Percentiles rank a stretch among this genome's conserved stretches.
Conservation (phyloP, 257 asterid genomes). For the Gentiana dahurica region DNA sequence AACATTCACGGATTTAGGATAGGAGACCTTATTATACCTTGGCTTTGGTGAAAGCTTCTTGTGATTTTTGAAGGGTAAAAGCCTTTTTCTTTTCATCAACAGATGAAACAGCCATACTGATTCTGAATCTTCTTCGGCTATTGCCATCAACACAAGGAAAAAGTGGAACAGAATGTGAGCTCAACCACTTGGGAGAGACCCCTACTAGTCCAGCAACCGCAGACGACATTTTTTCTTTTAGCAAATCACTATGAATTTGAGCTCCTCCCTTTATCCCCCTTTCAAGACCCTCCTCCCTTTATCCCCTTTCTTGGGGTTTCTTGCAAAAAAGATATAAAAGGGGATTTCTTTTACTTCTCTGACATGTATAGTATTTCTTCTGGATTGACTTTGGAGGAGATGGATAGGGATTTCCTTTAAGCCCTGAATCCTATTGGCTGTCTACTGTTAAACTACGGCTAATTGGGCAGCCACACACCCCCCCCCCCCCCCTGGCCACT, state of each 20-base stretch:
- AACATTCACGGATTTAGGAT: background rate
- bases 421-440: too few relatives aligned
- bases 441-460: too few relatives aligned
- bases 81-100: slow-evolving; percentile 69
- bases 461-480: too few relatives aligned
- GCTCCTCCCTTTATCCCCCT: too few relatives aligned
- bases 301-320: too few relatives aligned
- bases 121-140: slow-evolving; percentile 8
- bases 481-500: too few relatives aligned
- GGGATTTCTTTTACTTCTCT: too few relatives aligned
- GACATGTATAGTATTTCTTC: too few relatives aligned
- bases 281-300: too few relatives aligned
- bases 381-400: too few relatives aligned
- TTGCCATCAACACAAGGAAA: slow-evolving; percentile 20
- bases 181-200: slow-evolving; percentile 9
- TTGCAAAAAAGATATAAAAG: too few relatives aligned
- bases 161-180: background rate
- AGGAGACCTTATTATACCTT: slow-evolving; percentile 35
- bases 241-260: background rate
- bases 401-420: too few relatives aligned
- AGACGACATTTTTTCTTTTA: slow-evolving; percentile 5
- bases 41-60: slow-evolving; percentile 89
- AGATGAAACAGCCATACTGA: slow-evolving; percentile 55
- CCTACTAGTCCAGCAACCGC: slow-evolving; percentile 10
- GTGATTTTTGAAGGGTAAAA: slow-evolving; percentile 73